Percentiles rank a stretch among this genome's conserved stretches.
Evolutionary conservation across 2,329 filamentous ascomycete genomes (phyloP).

Genomic region (Penicillium sumatraense): DNA sequence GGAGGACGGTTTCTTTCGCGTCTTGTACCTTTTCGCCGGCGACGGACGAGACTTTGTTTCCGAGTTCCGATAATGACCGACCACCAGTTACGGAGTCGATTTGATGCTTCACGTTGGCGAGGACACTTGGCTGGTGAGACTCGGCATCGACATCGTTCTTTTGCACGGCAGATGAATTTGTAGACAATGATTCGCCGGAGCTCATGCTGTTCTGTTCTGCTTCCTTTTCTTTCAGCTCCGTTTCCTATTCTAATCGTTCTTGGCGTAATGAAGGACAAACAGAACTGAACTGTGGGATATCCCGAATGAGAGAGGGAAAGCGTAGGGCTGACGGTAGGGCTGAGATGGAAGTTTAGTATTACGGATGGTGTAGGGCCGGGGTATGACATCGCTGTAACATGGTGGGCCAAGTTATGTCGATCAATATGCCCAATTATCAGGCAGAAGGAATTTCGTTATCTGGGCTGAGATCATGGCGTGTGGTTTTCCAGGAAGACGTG

Average conservation of each 20-base stretch:
- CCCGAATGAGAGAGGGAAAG: neutral
- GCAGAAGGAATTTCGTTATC: slow-evolving; percentile 10
- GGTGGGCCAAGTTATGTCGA: neutral
- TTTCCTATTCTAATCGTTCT: too few relatives aligned
- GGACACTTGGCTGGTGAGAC: neutral
- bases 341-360: slow-evolving; percentile 17
- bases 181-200: slow-evolving; percentile 2
- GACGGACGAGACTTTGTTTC: slow-evolving; percentile 7
- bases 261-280: too few relatives aligned
- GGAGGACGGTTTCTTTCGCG: slow-evolving; percentile 20
- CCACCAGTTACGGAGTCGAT: slow-evolving; percentile 9
- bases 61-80: slow-evolving; percentile 11
- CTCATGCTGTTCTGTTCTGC: too few relatives aligned
- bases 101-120: slow-evolving; percentile 11
- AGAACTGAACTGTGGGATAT: too few relatives aligned
- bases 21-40: slow-evolving; percentile 8
- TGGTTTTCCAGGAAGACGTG: slow-evolving; percentile 3
- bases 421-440: neutral
- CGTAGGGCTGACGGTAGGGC: slow-evolving; percentile 24
- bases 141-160: neutral
- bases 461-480: slow-evolving; percentile 17
- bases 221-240: too few relatives aligned
- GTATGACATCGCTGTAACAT: slow-evolving; percentile 15
- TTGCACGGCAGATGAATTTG: slow-evolving; percentile 4
- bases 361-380: neutral